Evolutionary conservation across 805 yeast species (phyloP), one percentile per base, ranked within the genome.

Genomic region (Candida easanensis): DNA sequence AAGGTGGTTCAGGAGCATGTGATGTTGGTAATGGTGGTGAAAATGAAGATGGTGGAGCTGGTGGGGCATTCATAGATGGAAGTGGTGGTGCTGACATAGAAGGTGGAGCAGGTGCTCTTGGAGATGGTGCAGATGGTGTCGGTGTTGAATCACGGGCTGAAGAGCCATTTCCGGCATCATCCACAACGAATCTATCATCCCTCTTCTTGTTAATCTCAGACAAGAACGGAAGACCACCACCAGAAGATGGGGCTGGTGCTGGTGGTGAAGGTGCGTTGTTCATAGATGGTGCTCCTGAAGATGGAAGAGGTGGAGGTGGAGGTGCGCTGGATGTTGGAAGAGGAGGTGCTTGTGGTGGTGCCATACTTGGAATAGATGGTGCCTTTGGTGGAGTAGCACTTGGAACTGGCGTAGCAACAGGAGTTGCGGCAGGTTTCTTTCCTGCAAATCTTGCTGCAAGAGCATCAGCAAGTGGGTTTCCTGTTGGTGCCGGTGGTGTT

Each of bases 131-230:
- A n/a, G 48, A 20, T 18, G 34, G 14, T 17, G 34, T 6, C 11
- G 34, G 22, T 17, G 22, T 10, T 6, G 34, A 32, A 18, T 32
- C 36, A 21, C 26, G 40, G 30, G 49, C 46, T 7, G 51, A n/a
- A 16, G 33, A 36, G 7, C 23, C 47, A 8, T 58, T 42, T 13
- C 36, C 46, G 3, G 38, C 38, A 2, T 59, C 68, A 25, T 65
- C 71, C 3, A 70, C 69, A 15, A 72, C 77, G 54, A 60, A 67
- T 28, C 67, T 49, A 30, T 73, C 76, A 42, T 69, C 73, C 46
- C 79, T 62, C 51, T 70, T 72, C 18, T 68, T 67, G 51, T 73
- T 73, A 43, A 76, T 74, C 46, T 76, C 74, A 6, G 74, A 70
- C 13, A 75, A 58, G 53, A 75, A 74, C 2, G 79, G 76, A 9